phyloP scores from a whole-genome alignment of 2,329 filamentous ascomycete species.

The Delphinella strobiligena region DNA sequence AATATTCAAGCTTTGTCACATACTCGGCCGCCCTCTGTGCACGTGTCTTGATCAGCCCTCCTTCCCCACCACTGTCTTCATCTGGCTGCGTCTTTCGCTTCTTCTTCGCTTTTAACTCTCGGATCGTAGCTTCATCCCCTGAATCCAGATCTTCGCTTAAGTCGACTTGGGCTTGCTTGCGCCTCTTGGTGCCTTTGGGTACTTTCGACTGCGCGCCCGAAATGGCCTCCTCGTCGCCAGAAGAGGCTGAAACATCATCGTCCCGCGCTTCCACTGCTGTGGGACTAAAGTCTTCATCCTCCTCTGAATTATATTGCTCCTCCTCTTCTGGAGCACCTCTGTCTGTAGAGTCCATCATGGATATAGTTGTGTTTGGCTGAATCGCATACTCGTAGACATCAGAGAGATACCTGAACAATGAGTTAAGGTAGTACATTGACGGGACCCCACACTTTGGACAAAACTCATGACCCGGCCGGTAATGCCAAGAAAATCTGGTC shows the following conservation, averaged over 20 bases:
- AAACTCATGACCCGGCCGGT: too few species aligned
- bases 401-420: too few species aligned
- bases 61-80: constrained; percentile 33
- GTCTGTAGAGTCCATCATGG: neutral
- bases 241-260: constrained; percentile 21
- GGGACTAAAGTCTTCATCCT: constrained; percentile 33
- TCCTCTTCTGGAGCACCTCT: constrained; percentile 12
- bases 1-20: constrained; percentile 9
- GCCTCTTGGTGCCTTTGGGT: constrained; percentile 22
- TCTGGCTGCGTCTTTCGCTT: constrained; percentile 27
- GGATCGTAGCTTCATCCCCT: constrained; percentile 45
- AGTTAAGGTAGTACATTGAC: too few species aligned
- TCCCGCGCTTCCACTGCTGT: constrained; percentile 18
- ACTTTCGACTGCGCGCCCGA: constrained; percentile 8
- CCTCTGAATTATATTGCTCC: constrained; percentile 29
- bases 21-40: constrained; percentile 39
- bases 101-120: constrained; percentile 27
- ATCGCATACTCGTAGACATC: too few species aligned
- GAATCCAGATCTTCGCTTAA: constrained; percentile 37
- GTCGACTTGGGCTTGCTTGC: constrained; percentile 23
- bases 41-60: constrained; percentile 41
- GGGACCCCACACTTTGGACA: too few species aligned
- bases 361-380: neutral
- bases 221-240: constrained; percentile 21
- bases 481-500: too few species aligned